A percentile compares a stretch with the other conserved stretches of the same genome.
These are phyloP conservation scores for Hymenoscyphus infarciens DNA, from an alignment of 2,329 filamentous ascomycete species.

Conservation along the genomic window DNA sequence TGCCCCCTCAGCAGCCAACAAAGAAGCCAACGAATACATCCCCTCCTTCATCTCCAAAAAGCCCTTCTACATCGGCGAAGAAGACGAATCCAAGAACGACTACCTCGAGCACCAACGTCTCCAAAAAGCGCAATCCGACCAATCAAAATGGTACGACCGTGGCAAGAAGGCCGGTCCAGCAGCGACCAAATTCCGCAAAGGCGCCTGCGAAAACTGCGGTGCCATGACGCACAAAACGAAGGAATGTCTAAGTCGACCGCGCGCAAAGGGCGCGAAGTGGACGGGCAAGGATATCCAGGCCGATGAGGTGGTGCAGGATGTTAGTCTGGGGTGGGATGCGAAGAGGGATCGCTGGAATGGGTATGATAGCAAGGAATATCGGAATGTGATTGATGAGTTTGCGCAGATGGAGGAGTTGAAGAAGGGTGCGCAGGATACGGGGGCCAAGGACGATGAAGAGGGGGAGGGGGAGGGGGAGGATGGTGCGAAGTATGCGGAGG, in stretches of 20 bases:
- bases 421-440: slow-evolving; percentile 47
- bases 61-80: slow-evolving; percentile 86
- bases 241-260: slow-evolving; percentile 84
- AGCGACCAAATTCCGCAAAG: slow-evolving; percentile 95
- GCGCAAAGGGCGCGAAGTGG: slow-evolving; percentile 87
- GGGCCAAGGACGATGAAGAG: slow-evolving; percentile 48
- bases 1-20: slow-evolving; percentile 49
- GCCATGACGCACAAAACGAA: slow-evolving; percentile 95
- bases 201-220: slow-evolving; percentile 97
- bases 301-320: slow-evolving; percentile 81
- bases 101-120: slow-evolving; percentile 95
- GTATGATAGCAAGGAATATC: slow-evolving; percentile 87
- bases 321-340: slow-evolving; percentile 90
- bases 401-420: slow-evolving; percentile 77
- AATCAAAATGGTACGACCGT: slow-evolving; percentile 89
- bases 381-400: slow-evolving; percentile 82
- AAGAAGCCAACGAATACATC: slow-evolving; percentile 98
- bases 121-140: slow-evolving; percentile 59
- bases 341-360: slow-evolving; percentile 98
- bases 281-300: slow-evolving; percentile 91
- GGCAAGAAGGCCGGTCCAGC: slow-evolving; percentile 80
- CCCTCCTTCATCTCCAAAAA: slow-evolving; percentile 97
- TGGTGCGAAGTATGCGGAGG: slow-evolving; percentile 81
- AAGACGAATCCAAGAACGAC: slow-evolving; percentile 67
- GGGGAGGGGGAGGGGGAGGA: slow-evolving; percentile 52